Percentiles rank a stretch among this genome's conserved stretches.
phyloP scores from a whole-genome alignment of 2,329 filamentous ascomycete genomes.

The Fusarium falciforme region DNA sequence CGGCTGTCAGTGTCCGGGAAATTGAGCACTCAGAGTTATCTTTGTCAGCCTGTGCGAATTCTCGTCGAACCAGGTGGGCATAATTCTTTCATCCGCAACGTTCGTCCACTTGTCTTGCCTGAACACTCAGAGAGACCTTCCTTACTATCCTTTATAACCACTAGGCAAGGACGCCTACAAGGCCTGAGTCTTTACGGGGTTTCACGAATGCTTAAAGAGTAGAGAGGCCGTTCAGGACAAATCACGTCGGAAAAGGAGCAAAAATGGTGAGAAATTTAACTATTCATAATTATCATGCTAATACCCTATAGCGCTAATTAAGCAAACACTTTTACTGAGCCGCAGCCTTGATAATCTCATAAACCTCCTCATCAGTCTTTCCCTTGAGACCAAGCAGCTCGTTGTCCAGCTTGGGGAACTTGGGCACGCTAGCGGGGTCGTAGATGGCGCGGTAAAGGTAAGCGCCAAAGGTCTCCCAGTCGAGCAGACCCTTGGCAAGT shows the following conservation, averaged over 20 bases:
- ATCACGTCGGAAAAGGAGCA: not conserved
- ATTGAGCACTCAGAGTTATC: not conserved
- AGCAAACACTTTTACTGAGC: slow-evolving; percentile 13
- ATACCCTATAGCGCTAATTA: not conserved
- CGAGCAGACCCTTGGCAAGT: slow-evolving; percentile 46
- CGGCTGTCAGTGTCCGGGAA: not conserved
- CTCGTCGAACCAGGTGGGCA: not conserved
- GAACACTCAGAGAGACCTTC: not conserved
- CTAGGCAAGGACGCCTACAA: not conserved
- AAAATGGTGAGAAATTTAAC: not conserved
- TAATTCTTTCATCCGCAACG: not conserved
- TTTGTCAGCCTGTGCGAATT: not conserved
- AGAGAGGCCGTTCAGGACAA: no score
- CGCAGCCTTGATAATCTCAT: slow-evolving; percentile 43
- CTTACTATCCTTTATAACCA: no score
- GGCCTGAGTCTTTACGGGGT: no score
- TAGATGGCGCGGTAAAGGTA: slow-evolving; percentile 50
- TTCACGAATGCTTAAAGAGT: not conserved
- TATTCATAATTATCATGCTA: not conserved
- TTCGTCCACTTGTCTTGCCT: not conserved
- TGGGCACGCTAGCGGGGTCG: slow-evolving; percentile 47
- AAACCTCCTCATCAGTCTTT: slow-evolving; percentile 54
- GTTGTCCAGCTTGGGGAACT: slow-evolving; percentile 54
- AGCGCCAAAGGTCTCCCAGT: slow-evolving; percentile 44
- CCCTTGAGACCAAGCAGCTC: slow-evolving; percentile 58